Evolutionary conservation across 2,329 filamentous ascomycete species (phyloP), one percentile per base, ranked within the genome.

Genomic region (Apiospora phragmitis): DNA sequence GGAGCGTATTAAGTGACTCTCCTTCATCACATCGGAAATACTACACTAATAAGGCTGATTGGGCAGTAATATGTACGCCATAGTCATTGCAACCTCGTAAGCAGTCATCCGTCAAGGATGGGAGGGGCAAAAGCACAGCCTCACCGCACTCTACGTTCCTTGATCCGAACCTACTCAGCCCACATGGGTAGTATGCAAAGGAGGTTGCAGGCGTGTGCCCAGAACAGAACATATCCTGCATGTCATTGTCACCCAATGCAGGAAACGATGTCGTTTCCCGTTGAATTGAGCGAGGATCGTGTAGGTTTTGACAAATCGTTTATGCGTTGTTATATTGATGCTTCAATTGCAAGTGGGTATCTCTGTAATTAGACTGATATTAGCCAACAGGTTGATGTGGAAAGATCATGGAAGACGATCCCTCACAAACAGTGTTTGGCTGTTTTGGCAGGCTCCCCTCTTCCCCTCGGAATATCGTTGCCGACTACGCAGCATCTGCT

Each of bases 311-410:
- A 62, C 32, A 62, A 9, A 62, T 12, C 55, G 55, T 5, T 62
- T 62, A 62, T 32, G 55, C 21, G 55, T 35, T 62, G 55, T 62
- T n/a, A 38, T 38, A 62, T 62, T 38, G 55, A 62, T 62, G 55
- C 29, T n/a, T 62, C 55, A 62, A 62, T 62, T 62, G 55, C 55
- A 62, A 38, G 55, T 62, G 55, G 55, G 55, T 62, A 62, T 62
- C 55, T 62, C 55, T 62, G 55, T 35, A 62, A 62, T 62, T 62
- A 62, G 55, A 62, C 32, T 62, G 32, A 21, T 24, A 62, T 62
- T 62, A 62, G 55, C 55, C 55, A 62, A 62, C 55, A 38, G 55
- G 55, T 62, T 35, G 55, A 62, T n/a, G 55, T 38, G 32, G 32
- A 35, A 62, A 32, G 55, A 38, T 35, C 55, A 62, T 62, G 32